A percentile compares a stretch with the other conserved stretches of the same genome.
phyloP scores from a whole-genome alignment of 2,329 filamentous ascomycete species.

The Colletotrichum trifolii region DNA sequence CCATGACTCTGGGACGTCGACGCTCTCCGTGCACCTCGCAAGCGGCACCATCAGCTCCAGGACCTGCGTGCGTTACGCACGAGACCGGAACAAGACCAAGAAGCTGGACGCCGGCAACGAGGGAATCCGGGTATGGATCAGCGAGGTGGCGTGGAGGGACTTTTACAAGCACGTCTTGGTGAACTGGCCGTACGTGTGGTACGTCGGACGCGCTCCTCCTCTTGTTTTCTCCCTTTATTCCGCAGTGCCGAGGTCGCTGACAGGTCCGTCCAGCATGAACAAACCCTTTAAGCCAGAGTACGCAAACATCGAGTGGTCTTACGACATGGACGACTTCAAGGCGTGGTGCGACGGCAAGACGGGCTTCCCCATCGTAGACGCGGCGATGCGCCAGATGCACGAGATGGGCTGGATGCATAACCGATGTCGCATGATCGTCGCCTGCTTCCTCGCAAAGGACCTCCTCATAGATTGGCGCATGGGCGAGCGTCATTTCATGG shows the following conservation, averaged over 20 bases:
- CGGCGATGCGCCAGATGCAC: slow-evolving; percentile 83
- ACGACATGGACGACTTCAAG: slow-evolving; percentile 73
- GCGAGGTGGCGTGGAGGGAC: slow-evolving; percentile 86
- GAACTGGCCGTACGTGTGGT: slow-evolving; percentile 86
- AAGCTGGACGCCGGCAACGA: slow-evolving; percentile 73
- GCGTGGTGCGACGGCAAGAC: slow-evolving; percentile 82
- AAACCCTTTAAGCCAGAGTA: slow-evolving; percentile 83
- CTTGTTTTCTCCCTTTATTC: background rate
- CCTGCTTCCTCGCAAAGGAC: slow-evolving; percentile 84
- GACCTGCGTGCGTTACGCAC: slow-evolving; percentile 73
- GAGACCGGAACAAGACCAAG: slow-evolving; percentile 70
- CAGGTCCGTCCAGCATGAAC: slow-evolving; percentile 57
- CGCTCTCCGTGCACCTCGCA: slow-evolving; percentile 78
- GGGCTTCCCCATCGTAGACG: slow-evolving; percentile 86
- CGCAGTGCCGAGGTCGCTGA: background rate
- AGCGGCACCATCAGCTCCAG: slow-evolving; percentile 74
- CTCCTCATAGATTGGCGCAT: slow-evolving; percentile 85
- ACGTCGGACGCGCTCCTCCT: slow-evolving; percentile 41
- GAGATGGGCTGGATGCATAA: slow-evolving; percentile 84
- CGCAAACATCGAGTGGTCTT: slow-evolving; percentile 85
- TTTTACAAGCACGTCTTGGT: slow-evolving; percentile 90
- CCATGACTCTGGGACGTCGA: slow-evolving; percentile 70
- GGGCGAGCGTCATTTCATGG: slow-evolving; percentile 87
- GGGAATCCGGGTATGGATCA: slow-evolving; percentile 80
- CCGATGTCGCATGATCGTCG: slow-evolving; percentile 84